Evolutionary conservation across 2,329 filamentous ascomycete species (phyloP), one percentile per base, ranked within the genome.

Genomic region (Aspergillus thermomutatus): DNA sequence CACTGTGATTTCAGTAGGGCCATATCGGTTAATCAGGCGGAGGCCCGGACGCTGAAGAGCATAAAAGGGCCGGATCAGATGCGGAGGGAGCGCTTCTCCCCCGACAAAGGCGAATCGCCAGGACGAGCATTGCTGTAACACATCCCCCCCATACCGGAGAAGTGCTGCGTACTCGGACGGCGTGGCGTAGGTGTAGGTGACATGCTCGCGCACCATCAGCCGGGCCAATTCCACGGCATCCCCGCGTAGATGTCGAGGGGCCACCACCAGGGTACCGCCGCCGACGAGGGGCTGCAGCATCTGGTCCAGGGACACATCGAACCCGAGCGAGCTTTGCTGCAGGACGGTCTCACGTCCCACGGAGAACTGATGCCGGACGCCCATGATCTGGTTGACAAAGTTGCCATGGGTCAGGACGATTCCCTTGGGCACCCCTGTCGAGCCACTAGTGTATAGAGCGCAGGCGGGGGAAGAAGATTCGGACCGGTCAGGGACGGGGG

Each of bases 291-390:
- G 60, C 7, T 56, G 34, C 45, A 67, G 49, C 1, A 64, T 63
- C 25, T 69, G 66, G 27, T 51, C 57, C 2, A 68, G 27, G 7
- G 64, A 64, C 31, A 64, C 56, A 43, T 68, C 66, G 54, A 64
- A 68, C 2, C 59, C 58, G 27, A 60, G 64, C 4, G 63, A 63
- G 3, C 64, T 66, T 37, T 69, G 66, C 19, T 69, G 66, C 1
- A 69, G 54, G 1, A 66, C 54, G 1, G 28, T 52, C 27, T 65
- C 60, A 6, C 25, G 45, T 8, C 53, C 61, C 19, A 60, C 27
- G 27, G 27, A 27, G 27, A 27, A 27, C 27, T 27, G 27, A 9
- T 27, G 27, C 27, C 27, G 27, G 9, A 27, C 27, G 27, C 27
- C 27, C 27, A 27, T 27, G 26, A 62, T 50, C 1, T 64, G 62